Conservation (phyloP, 202 grass and related monocot species). For the Musa balbisiana region DNA sequence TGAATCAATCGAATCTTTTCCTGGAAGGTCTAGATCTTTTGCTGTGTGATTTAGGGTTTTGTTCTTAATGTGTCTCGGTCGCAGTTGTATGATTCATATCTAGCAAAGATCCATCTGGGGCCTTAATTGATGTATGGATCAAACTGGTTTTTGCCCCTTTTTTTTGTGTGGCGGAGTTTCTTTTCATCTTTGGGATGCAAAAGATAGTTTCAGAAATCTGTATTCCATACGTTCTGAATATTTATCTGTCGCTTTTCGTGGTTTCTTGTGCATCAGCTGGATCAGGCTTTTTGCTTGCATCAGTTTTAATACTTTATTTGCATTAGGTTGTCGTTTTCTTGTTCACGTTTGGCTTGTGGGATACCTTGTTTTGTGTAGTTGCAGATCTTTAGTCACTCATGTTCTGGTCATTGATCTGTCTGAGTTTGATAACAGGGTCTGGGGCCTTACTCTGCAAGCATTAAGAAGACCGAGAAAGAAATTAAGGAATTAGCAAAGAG, state of each 20-base stretch:
- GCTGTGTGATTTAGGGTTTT: background rate
- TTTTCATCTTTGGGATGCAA: no score
- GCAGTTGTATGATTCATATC: no score
- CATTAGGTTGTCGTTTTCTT: background rate
- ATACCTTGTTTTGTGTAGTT: background rate
- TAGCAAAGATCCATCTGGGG: no score
- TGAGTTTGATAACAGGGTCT: constrained; percentile 39
- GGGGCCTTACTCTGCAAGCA: constrained; percentile 65
- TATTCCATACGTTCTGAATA: no score
- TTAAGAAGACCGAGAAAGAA: constrained; percentile 83
- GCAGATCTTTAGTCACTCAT: background rate
- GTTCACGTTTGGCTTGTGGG: background rate
- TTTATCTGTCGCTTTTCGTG: background rate
- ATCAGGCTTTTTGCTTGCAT: background rate
- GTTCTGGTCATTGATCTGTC: constrained; percentile 26
- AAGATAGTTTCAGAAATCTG: no score
- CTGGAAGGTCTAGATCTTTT: background rate
- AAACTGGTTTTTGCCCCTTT: no score
- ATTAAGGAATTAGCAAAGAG: constrained; percentile 85
- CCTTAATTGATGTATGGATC: no score
- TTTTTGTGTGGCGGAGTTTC: no score
- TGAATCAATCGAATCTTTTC: background rate
- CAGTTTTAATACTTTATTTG: background rate
- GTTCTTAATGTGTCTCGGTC: background rate
- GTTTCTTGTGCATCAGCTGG: background rate